Conservation (phyloP, 192 early-diverging fungal species). For the Gigaspora rosea region DNA sequence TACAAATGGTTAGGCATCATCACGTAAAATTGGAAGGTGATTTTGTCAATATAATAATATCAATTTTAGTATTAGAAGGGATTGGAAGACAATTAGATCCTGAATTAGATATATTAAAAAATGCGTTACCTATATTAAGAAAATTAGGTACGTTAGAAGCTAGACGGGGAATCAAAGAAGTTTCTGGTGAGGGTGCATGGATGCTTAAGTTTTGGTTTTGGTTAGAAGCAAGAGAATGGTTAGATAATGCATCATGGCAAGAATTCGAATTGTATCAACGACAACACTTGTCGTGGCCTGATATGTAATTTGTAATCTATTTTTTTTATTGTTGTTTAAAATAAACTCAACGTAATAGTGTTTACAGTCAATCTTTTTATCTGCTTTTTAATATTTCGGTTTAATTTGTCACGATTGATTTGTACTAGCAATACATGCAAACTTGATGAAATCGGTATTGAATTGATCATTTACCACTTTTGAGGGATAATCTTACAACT, state of each 20-base stretch:
- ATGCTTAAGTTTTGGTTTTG: conserved; percentile 68
- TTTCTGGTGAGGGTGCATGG: conserved; percentile 41
- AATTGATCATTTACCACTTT: too few relatives aligned
- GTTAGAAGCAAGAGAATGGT: conserved; percentile 61
- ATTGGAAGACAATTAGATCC: conserved; percentile 91
- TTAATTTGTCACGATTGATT: too few relatives aligned
- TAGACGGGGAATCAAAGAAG: conserved; percentile 51
- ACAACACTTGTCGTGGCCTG: conserved; percentile 26
- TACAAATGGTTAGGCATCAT: conserved; percentile 86
- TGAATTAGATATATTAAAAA: conserved; percentile 86
- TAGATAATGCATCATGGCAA: conserved; percentile 30
- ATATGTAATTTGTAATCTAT: not conserved
- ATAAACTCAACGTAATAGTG: too few relatives aligned
- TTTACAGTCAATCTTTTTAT: too few relatives aligned
- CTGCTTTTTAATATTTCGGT: too few relatives aligned
- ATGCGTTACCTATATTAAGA: conserved; percentile 71
- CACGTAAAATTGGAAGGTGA: conserved; percentile 94
- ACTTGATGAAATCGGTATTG: too few relatives aligned
- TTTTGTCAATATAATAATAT: conserved; percentile 91
- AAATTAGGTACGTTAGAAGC: conserved; percentile 56
- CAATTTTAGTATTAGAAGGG: conserved; percentile 92
- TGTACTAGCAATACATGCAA: too few relatives aligned
- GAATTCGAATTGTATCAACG: not conserved
- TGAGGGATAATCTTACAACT: too few relatives aligned
- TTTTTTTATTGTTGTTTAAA: too few relatives aligned